Conservation (phyloP, 495 filamentous ascomycete genomes). For the Mytilinidion resinicola region DNA sequence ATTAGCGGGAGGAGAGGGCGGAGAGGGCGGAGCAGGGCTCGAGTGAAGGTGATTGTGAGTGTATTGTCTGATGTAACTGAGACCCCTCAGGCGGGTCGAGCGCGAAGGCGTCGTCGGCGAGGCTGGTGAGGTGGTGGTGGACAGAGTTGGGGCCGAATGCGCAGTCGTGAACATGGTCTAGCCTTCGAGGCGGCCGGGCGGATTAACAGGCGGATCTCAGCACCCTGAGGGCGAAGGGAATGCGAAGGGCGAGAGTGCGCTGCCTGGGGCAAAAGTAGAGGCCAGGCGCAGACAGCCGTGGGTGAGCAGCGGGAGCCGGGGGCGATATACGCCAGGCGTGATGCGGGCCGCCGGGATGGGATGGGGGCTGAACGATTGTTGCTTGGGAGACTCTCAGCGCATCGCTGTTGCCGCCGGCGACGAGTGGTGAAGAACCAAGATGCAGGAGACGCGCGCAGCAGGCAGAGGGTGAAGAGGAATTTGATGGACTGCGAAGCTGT, state of each 20-base stretch:
- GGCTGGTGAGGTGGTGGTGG: constrained; percentile 41
- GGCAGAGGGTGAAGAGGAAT: too few species aligned
- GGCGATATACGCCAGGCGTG: too few species aligned
- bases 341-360: background rate
- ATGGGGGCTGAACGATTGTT: background rate
- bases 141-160: constrained; percentile 43
- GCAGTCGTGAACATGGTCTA: constrained; percentile 48
- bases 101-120: constrained; percentile 46
- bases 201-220: constrained; percentile 4
- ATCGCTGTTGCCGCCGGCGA: too few species aligned
- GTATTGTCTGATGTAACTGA: constrained; percentile 69
- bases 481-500: too few species aligned
- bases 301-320: too few species aligned
- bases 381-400: too few species aligned
- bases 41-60: constrained; percentile 59
- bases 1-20: too few species aligned
- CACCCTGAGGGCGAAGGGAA: background rate
- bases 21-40: too few species aligned
- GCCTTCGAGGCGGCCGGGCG: constrained; percentile 1
- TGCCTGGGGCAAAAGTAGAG: background rate
- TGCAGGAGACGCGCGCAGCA: too few species aligned
- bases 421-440: too few species aligned
- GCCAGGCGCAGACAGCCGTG: background rate
- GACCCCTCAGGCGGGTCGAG: constrained; percentile 58
- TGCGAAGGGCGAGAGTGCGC: background rate